Percentiles rank a stretch among this genome's conserved stretches.
Conservation (phyloP, 75 land plant species). For the Pseudotsuga menziesii region DNA sequence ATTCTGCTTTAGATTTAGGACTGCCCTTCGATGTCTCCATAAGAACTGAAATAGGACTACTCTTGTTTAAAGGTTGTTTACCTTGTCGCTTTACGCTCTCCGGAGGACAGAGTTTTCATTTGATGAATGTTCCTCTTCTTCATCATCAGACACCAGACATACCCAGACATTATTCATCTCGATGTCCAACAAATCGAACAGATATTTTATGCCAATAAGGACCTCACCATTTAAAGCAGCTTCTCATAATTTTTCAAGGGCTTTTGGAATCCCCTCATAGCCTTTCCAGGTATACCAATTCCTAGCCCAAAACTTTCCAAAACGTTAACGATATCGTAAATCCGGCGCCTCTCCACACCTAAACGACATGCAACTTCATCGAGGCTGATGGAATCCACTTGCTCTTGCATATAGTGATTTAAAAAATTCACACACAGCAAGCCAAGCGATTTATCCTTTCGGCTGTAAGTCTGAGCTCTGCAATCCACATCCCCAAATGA, state of each 20-base stretch:
- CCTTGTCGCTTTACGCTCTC: neutral
- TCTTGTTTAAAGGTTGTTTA: neutral
- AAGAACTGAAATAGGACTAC: conserved; percentile 10
- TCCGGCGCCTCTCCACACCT: conserved; percentile 84
- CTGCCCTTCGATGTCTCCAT: neutral
- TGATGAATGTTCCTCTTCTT: conserved; percentile 18
- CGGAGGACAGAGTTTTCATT: neutral
- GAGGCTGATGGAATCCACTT: conserved; percentile 57
- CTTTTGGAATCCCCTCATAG: conserved; percentile 63
- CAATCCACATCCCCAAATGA: no score
- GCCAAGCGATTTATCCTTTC: no score
- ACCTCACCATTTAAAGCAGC: conserved; percentile 34
- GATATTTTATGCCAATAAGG: neutral
- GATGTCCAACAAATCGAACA: neutral
- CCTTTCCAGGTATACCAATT: conserved; percentile 59
- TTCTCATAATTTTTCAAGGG: conserved; percentile 58
- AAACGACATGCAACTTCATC: conserved; percentile 72
- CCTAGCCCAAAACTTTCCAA: conserved; percentile 73
- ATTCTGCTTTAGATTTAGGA: conserved; percentile 7
- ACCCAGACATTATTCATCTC: conserved; percentile 2
- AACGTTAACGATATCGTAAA: conserved; percentile 83
- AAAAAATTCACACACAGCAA: no score
- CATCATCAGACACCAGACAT: conserved; percentile 13
- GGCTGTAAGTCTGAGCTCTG: no score
- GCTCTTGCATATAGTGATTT: conserved; percentile 54